phyloP scores from a whole-genome alignment of 164 flowering plant species.

The Litsea cubeba region DNA sequence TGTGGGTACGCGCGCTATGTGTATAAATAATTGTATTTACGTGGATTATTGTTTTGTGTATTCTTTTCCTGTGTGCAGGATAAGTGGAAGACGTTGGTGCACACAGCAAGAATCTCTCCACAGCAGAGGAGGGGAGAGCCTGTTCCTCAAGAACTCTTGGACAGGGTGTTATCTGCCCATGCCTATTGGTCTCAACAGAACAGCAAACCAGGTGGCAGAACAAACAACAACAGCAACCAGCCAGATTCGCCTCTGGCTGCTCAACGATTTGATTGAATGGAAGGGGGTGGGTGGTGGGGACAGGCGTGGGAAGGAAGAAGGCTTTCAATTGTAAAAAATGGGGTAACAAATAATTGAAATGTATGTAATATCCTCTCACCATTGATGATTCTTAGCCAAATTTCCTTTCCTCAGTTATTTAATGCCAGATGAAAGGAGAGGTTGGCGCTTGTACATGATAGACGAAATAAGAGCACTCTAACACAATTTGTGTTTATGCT shows the following conservation, averaged over 20 bases:
- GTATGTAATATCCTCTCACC: slow-evolving; percentile 14
- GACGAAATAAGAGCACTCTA: slow-evolving; percentile 12
- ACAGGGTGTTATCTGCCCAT: slow-evolving; percentile 81
- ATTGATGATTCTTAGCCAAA: slow-evolving; percentile 12
- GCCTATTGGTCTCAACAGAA: slow-evolving; percentile 77
- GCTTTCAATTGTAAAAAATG: neutral
- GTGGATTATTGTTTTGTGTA: too few relatives aligned
- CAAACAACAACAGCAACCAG: slow-evolving; percentile 36
- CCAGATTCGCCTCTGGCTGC: slow-evolving; percentile 18
- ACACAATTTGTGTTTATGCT: neutral
- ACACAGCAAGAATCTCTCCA: slow-evolving; percentile 87
- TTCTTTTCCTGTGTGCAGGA: slow-evolving; percentile 43
- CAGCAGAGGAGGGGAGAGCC: slow-evolving; percentile 98
- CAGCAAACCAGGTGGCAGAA: slow-evolving; percentile 69
- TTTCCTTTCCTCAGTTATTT: neutral
- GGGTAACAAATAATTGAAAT: neutral
- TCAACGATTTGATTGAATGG: slow-evolving; percentile 15
- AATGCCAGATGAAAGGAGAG: neutral
- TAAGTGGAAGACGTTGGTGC: slow-evolving; percentile 97
- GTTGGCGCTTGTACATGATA: slow-evolving; percentile 14
- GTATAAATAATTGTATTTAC: too few relatives aligned
- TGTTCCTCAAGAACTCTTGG: slow-evolving; percentile 86
- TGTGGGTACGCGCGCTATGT: too few relatives aligned
- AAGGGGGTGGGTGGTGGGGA: neutral
- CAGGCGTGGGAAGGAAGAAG: neutral